A percentile compares a stretch with the other conserved stretches of the same genome.
phyloP scores from a whole-genome alignment of 306 rosid species.

The Adenanthera pavonina region DNA sequence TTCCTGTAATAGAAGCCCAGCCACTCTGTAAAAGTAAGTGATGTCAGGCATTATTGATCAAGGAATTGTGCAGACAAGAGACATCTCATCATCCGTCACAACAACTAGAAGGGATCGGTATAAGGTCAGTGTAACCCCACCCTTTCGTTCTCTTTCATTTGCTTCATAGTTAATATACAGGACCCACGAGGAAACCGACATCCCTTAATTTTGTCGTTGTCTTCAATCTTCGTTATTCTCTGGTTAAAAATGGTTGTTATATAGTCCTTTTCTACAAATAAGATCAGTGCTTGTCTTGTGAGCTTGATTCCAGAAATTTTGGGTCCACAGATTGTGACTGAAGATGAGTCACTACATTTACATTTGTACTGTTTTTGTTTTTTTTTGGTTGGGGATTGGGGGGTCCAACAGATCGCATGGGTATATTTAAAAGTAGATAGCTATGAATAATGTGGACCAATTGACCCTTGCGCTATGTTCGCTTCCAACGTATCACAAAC shows the following conservation, averaged over 20 bases:
- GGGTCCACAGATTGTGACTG: constrained; percentile 52
- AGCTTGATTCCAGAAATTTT: constrained; percentile 40
- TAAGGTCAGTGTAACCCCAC: constrained; percentile 53
- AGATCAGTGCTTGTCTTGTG: constrained; percentile 56
- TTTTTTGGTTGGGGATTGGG: background rate
- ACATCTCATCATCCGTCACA: constrained; percentile 55
- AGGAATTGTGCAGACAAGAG: constrained; percentile 41
- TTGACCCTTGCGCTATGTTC: constrained; percentile 37
- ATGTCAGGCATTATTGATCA: constrained; percentile 34
- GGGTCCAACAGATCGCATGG: constrained; percentile 37
- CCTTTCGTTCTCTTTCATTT: constrained; percentile 42
- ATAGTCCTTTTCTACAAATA: constrained; percentile 46
- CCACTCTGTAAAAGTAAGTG: constrained; percentile 27
- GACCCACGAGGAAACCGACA: constrained; percentile 48
- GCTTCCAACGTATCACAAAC: constrained; percentile 12
- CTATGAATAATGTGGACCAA: constrained; percentile 42
- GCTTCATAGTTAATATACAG: constrained; percentile 31
- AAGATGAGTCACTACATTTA: constrained; percentile 26
- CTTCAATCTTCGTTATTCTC: constrained; percentile 49
- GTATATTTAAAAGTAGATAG: constrained; percentile 34
- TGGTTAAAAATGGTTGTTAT: constrained; percentile 46
- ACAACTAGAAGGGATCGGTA: constrained; percentile 47
- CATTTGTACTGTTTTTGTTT: background rate
- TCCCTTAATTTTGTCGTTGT: constrained; percentile 48
- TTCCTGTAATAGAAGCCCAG: constrained; percentile 11